Evolutionary conservation across 768 basidiomycete species (phyloP), one percentile per base, ranked within the genome.

Genomic region (Phlegmacium glaucopus): DNA sequence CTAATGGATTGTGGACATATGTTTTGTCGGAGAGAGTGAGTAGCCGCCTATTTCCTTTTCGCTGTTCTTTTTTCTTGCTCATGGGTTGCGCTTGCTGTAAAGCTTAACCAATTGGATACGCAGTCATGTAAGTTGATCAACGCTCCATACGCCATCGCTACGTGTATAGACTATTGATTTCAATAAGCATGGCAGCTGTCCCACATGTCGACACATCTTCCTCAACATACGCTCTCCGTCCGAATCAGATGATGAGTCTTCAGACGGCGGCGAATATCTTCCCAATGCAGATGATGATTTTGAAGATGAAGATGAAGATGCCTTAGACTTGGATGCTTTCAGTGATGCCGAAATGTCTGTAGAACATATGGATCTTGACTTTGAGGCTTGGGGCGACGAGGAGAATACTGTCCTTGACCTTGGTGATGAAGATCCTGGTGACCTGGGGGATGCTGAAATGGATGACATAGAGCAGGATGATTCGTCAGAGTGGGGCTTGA

Each of bases 51-150:
- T 16, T 29, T 51, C 25, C 27, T n/a, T 13, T 30, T 12, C 15
- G 25, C 22, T 35, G 15, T 32, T 16, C 29, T 46, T 22, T 38
- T 35, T 53, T 50, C 35, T 47, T 17, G 22, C 36, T 45, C 28
- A 37, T 17, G 26, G 30, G 27, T 27, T 32, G 25, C 39, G 44
- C 17, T 45, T 36, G 45, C 0, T 25, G 8, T 41, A 34, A 25
- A 87, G 85, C 58, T 63, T 88, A 30, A 63, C 69, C n/a, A 77
- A 83, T 58, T 88, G 85, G 85, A 83, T 88, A 51, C 66, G 66
- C 45, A 76, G 73, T 44, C 57, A 73, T 50, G 85, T 84, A 57
- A 48, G 74, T 15, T 6, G 22, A 44, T 39, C 28, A n/a, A 43
- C 43, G 11, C 15, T 39, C 13, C 29, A 22, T 17, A 17, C 42